Evolutionary conservation across 2,329 filamentous ascomycete genomes (phyloP).

Genomic region (Nemania bipapillata): DNA sequence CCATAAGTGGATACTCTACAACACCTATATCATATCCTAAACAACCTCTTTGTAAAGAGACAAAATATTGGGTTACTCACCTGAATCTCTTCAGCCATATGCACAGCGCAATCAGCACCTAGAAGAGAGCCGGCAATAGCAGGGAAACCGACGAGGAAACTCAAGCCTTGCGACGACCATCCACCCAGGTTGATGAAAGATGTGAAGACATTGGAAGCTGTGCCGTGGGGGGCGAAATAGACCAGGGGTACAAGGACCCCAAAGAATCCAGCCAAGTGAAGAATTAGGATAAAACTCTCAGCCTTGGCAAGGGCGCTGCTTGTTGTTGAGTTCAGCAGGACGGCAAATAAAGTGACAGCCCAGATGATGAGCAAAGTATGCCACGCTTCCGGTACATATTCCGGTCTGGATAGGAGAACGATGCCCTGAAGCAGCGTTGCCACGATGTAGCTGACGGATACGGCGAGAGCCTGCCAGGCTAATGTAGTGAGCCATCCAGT

Average conservation of each 20-base stretch:
- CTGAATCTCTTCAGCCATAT: conserved; percentile 59
- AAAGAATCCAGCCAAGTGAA: conserved; percentile 53
- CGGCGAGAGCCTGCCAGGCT: conserved; percentile 42
- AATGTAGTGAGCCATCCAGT: conserved; percentile 46
- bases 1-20: too few relatives aligned
- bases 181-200: conserved; percentile 61
- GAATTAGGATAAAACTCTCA: conserved; percentile 54
- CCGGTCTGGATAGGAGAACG: conserved; percentile 34
- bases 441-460: conserved; percentile 37
- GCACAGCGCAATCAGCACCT: conserved; percentile 54
- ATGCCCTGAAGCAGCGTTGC: conserved; percentile 45
- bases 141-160: conserved; percentile 35
- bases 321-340: conserved; percentile 14
- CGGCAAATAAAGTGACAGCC: conserved; percentile 14
- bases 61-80: background rate
- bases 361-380: conserved; percentile 18
- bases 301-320: conserved; percentile 46
- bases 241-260: conserved; percentile 49
- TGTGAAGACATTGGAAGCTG: conserved; percentile 57
- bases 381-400: background rate
- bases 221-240: conserved; percentile 50
- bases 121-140: conserved; percentile 48
- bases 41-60: background rate
- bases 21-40: background rate
- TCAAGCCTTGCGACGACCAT: conserved; percentile 58